phyloP scores from a whole-genome alignment of 495 filamentous ascomycete genomes.

The Aspergillus funiculosus region DNA sequence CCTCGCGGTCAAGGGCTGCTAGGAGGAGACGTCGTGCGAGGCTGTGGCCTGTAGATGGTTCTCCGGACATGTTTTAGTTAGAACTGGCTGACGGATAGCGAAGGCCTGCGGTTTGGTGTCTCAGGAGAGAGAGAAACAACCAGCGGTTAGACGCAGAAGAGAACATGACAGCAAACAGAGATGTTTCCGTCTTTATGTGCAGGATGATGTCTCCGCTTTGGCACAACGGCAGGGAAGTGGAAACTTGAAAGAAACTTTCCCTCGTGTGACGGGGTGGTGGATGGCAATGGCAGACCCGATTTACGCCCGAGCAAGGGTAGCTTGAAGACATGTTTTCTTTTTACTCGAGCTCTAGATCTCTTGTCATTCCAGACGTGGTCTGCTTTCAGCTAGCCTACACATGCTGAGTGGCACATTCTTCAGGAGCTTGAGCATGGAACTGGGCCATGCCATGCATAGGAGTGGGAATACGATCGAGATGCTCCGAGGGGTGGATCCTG shows the following conservation, averaged over 20 bases:
- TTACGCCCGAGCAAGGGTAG: neutral
- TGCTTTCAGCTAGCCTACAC: constrained; percentile 1
- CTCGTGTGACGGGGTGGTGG: constrained; percentile 8
- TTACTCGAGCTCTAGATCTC: neutral
- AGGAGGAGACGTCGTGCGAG: constrained; percentile 14
- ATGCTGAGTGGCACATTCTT: neutral
- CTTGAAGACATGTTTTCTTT: neutral
- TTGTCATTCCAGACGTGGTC: neutral
- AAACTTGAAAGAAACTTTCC: constrained; percentile 4
- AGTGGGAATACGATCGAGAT: neutral
- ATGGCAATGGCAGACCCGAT: neutral
- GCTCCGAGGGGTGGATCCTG: constrained; percentile 13
- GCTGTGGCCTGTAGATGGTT: constrained; percentile 8
- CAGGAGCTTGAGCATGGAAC: neutral
- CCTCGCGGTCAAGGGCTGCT: constrained; percentile 15
- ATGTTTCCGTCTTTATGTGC: constrained; percentile 3
- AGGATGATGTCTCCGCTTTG: neutral
- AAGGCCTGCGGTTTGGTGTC: neutral
- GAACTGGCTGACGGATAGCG: neutral
- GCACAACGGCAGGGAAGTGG: too few species aligned
- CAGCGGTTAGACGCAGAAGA: neutral
- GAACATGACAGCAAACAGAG: neutral
- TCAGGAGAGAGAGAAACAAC: neutral
- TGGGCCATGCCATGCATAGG: neutral
- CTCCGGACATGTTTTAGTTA: constrained; percentile 5